A percentile compares a stretch with the other conserved stretches of the same genome.
Evolutionary conservation across 2,329 filamentous ascomycete genomes (phyloP).

Genomic region (Cladosporium sp.): DNA sequence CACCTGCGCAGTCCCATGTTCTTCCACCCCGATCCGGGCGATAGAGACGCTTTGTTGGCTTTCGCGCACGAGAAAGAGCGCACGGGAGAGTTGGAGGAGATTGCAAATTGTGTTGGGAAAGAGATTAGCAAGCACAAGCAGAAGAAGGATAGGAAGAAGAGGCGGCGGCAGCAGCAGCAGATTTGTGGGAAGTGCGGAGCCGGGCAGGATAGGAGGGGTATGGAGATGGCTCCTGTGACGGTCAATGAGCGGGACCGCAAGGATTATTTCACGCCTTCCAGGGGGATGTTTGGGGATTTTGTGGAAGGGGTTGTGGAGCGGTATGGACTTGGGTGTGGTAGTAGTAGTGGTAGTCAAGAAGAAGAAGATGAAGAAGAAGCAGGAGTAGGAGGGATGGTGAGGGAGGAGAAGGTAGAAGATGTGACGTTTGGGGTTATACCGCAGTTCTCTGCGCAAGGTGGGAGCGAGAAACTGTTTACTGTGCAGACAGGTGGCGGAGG

Average conservation of each 20-base stretch:
- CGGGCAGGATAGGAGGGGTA: background rate
- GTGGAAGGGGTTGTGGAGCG: slow-evolving; percentile 37
- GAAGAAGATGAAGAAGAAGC: slow-evolving; percentile 28
- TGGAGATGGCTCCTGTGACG: slow-evolving; percentile 28
- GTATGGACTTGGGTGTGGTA: slow-evolving; percentile 41
- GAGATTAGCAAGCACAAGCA: slow-evolving; percentile 72
- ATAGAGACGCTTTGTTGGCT: slow-evolving; percentile 68
- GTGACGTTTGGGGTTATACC: slow-evolving; percentile 54
- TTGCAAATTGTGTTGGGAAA: slow-evolving; percentile 70
- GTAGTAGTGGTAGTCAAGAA: too few relatives aligned
- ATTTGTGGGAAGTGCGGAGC: background rate
- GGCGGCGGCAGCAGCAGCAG: too few relatives aligned
- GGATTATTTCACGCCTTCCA: slow-evolving; percentile 43
- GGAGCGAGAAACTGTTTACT: slow-evolving; percentile 56
- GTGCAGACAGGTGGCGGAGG: slow-evolving; percentile 52
- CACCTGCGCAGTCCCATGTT: slow-evolving; percentile 77
- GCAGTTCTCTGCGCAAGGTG: slow-evolving; percentile 36
- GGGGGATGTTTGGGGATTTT: slow-evolving; percentile 38
- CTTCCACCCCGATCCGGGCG: slow-evolving; percentile 73
- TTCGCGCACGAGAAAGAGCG: slow-evolving; percentile 60
- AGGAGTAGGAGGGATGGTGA: slow-evolving; percentile 48
- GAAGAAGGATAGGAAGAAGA: slow-evolving; percentile 60
- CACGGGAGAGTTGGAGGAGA: slow-evolving; percentile 64
- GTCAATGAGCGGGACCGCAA: slow-evolving; percentile 46
- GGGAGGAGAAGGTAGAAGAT: slow-evolving; percentile 56